phyloP scores from a whole-genome alignment of 192 early-diverging fungal genomes.

The Podila clonocystis region DNA sequence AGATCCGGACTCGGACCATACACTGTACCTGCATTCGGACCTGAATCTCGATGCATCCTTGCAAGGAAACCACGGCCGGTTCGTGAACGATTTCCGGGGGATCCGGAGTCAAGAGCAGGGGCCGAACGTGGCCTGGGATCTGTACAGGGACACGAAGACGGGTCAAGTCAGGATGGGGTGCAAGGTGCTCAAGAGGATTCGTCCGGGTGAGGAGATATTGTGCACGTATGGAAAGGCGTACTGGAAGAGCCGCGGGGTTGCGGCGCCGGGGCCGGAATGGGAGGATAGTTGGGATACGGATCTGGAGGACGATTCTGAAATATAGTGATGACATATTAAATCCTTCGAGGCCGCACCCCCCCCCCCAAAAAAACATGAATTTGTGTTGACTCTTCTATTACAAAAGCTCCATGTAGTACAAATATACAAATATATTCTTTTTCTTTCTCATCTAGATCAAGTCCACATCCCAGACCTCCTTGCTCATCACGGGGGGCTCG shows the following conservation, averaged over 20 bases:
- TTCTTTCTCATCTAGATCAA: constrained; percentile 15
- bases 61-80: constrained; percentile 43
- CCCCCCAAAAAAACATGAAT: neutral
- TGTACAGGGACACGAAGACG: constrained; percentile 25
- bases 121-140: constrained; percentile 46
- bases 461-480: constrained; percentile 49
- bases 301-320: constrained; percentile 22
- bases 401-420: neutral
- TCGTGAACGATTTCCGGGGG: constrained; percentile 39
- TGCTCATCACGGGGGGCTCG: constrained; percentile 36
- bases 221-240: constrained; percentile 46
- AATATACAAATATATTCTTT: neutral
- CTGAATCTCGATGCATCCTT: constrained; percentile 42
- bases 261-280: constrained; percentile 28
- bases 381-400: neutral
- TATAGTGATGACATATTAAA: neutral
- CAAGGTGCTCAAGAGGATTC: constrained; percentile 42
- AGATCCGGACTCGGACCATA: constrained; percentile 47
- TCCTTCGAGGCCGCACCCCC: too few species aligned
- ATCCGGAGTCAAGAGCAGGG: constrained; percentile 35
- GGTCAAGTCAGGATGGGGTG: constrained; percentile 47
- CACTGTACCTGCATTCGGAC: constrained; percentile 37
- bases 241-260: constrained; percentile 34
- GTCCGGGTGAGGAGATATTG: constrained; percentile 28
- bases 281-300: constrained; percentile 50